These are phyloP conservation scores for Speleostelium caveatum DNA, from an alignment of 78 protist species.

Conservation along the genomic window DNA sequence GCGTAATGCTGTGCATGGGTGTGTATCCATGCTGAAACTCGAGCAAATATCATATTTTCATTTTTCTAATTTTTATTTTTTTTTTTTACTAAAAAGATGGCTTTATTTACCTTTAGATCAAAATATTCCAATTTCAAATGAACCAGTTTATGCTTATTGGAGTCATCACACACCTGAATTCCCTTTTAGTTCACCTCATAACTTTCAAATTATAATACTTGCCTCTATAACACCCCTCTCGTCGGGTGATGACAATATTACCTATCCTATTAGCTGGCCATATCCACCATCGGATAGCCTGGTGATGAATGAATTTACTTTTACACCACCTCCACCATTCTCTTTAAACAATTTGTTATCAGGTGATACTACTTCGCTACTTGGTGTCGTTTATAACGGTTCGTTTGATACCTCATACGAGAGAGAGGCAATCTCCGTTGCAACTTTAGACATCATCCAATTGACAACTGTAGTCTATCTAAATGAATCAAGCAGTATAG, in stretches of 20 bases:
- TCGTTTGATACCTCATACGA: slow-evolving; percentile 3
- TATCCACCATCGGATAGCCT: slow-evolving; percentile 1
- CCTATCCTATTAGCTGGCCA: neutral
- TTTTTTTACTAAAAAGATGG: too few species aligned
- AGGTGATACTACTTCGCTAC: neutral
- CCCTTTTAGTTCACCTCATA: neutral
- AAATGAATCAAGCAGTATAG: neutral
- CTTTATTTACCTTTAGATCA: slow-evolving; percentile 10
- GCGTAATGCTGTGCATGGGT: slow-evolving; percentile 13
- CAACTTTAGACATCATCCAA: neutral
- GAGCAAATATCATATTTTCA: too few species aligned
- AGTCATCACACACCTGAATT: slow-evolving; percentile 20
- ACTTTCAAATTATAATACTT: slow-evolving; percentile 3
- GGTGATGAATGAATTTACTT: neutral
- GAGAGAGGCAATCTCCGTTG: neutral
- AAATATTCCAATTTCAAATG: neutral
- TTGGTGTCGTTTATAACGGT: slow-evolving; percentile 13
- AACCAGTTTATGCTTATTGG: slow-evolving; percentile 10
- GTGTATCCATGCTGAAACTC: too few species aligned
- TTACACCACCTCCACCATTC: slow-evolving; percentile 26
- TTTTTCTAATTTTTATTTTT: too few species aligned
- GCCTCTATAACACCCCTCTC: neutral
- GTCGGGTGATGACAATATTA: slow-evolving; percentile 1
- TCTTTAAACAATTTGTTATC: neutral
- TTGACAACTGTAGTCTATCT: slow-evolving; percentile 6